Evolutionary conservation across 1,284 basidiomycete species (phyloP), one percentile per base, ranked within the genome.

Genomic region (Ganoderma multipileum): DNA sequence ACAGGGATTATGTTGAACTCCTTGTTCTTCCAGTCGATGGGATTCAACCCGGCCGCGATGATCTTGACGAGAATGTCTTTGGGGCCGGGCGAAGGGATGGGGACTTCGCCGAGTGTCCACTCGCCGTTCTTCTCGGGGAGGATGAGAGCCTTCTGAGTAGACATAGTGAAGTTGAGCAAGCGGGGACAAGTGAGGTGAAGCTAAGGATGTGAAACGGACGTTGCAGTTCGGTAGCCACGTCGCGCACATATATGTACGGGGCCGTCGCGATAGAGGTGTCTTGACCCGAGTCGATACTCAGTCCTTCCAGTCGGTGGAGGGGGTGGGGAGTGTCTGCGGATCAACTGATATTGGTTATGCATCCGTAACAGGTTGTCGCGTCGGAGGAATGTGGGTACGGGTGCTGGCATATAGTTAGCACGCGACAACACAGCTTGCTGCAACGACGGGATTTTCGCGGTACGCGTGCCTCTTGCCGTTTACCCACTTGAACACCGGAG

Each of bases 21-120:
- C 58, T 80, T 81, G 16, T 82, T 79, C 69, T 80, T 83, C 79
- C 81, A 81, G 57, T 85, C 84, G 41, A 79, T 74, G 2, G 81
- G 81, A 65, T 82, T 82, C 23, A 83, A 71, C 2, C 77, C 79
- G 4, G 77, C 72, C 1, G 80, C 71, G 42, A 76, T 64, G 58
- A 83, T 74, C 70, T 80, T 81, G 65, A 83, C 76, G 39, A 83
- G 77, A 38, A 82, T 66, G 50, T 82, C 75, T 11, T 78, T 79
- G 61, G 71, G 69, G 20, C 65, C 71, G 12, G 71, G 69, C 20
- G 63, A 68, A 20, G 69, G 69, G 8, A 72, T 67, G 5, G 63
- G 33, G n/a, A 61, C 54, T 9, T 68, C 58, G 41, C 18, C 52
- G 23, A 72, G 12, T 9, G 59, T 38, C 67, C 67, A 72, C 1